Percentiles rank a stretch among this genome's conserved stretches.
Evolutionary conservation across 2,329 filamentous ascomycete genomes (phyloP).

Genomic region (Canariomyces notabilis): DNA sequence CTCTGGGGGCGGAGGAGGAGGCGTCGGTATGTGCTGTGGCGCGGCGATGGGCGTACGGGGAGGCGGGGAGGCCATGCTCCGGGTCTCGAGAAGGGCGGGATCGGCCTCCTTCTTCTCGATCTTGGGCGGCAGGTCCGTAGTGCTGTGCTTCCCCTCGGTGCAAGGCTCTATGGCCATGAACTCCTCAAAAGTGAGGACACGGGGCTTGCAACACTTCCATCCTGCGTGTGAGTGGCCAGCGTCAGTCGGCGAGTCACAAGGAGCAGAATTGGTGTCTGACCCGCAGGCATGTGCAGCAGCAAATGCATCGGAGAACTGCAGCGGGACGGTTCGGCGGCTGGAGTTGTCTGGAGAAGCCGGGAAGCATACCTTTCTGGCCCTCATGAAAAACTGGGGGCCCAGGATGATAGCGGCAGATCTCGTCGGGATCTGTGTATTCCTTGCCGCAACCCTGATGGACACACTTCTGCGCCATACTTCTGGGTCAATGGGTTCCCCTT

Average conservation of each 20-base stretch:
- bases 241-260: constrained; percentile 13
- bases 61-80: constrained; percentile 37
- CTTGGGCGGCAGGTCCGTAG: constrained; percentile 65
- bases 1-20: constrained; percentile 62
- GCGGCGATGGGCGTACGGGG: constrained; percentile 38
- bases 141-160: constrained; percentile 87
- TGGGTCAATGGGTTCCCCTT: not conserved
- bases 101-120: constrained; percentile 53
- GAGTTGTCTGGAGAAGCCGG: constrained; percentile 18
- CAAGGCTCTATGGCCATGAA: constrained; percentile 91
- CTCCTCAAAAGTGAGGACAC: constrained; percentile 95
- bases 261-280: not conserved
- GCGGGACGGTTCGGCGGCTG: constrained; percentile 6
- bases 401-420: constrained; percentile 86
- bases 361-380: constrained; percentile 81
- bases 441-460: constrained; percentile 96
- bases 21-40: constrained; percentile 41
- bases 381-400: constrained; percentile 95
- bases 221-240: constrained; percentile 46
- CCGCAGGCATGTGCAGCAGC: constrained; percentile 9
- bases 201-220: constrained; percentile 98
- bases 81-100: constrained; percentile 44
- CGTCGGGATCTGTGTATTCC: constrained; percentile 72
- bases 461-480: constrained; percentile 71
- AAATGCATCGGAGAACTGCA: not conserved